These are phyloP conservation scores for Candida glucosophila DNA, from an alignment of 1,139 yeast genomes.

Conservation along the genomic window DNA sequence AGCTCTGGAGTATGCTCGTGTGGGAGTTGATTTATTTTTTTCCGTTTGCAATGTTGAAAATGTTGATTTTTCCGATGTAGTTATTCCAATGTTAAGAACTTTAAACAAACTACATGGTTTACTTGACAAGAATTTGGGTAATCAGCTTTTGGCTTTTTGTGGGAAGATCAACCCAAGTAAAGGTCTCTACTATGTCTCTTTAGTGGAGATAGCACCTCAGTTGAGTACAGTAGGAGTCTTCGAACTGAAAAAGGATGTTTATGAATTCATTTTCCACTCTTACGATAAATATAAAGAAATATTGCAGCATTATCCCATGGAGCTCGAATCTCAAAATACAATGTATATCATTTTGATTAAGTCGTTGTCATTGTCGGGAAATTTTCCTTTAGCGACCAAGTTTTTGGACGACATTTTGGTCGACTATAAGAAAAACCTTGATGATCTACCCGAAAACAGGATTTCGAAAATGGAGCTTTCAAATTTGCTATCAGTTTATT, in stretches of 20 bases:
- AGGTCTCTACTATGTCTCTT: slow-evolving; percentile 9
- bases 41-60: slow-evolving; percentile 28
- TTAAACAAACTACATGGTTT: slow-evolving; percentile 22
- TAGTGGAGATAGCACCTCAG: slow-evolving; percentile 16
- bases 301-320: slow-evolving; percentile 2
- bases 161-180: slow-evolving; percentile 1
- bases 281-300: slow-evolving; percentile 16
- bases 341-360: slow-evolving; percentile 45
- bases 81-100: slow-evolving; percentile 20
- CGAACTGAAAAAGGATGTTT: slow-evolving; percentile 10
- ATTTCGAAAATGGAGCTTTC: slow-evolving; percentile 18
- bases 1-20: slow-evolving; percentile 55
- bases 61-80: slow-evolving; percentile 16
- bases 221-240: slow-evolving; percentile 13
- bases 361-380: slow-evolving; percentile 42
- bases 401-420: slow-evolving; percentile 41
- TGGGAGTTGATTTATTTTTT: slow-evolving; percentile 51
- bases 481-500: slow-evolving; percentile 22
- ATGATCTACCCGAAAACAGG: slow-evolving; percentile 8
- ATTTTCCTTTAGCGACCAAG: slow-evolving; percentile 42
- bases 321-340: slow-evolving; percentile 26
- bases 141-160: slow-evolving; percentile 2
- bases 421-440: slow-evolving; percentile 18
- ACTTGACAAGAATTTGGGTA: slow-evolving; percentile 13
- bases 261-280: slow-evolving; percentile 19